These are phyloP conservation scores for Tripterygium wilfordii DNA, from an alignment of 177 flowering plant genomes.

Conservation along the genomic window DNA sequence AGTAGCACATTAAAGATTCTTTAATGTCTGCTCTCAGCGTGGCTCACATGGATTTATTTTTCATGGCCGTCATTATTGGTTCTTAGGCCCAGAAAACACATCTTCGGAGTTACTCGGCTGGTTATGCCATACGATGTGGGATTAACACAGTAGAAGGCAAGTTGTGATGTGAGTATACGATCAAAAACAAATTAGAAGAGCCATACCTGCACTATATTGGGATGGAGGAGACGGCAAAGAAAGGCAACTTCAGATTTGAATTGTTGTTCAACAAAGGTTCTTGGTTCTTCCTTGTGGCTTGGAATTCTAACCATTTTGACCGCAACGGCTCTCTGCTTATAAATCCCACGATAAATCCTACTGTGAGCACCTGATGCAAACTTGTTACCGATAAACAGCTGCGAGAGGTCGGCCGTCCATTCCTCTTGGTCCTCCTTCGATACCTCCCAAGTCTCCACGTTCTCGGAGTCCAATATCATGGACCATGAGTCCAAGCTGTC, in stretches of 20 bases:
- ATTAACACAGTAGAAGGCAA: too few relatives aligned
- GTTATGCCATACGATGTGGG: too few relatives aligned
- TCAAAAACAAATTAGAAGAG: background rate
- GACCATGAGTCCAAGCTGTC: conserved; percentile 97
- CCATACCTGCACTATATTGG: conserved; percentile 82
- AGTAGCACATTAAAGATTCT: too few relatives aligned
- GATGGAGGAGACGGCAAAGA: conserved; percentile 82
- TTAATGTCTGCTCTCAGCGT: too few relatives aligned
- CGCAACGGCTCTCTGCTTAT: conserved; percentile 95
- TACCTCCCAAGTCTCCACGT: conserved; percentile 61
- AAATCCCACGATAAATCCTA: conserved; percentile 85
- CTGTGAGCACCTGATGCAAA: conserved; percentile 96
- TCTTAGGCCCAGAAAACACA: too few relatives aligned
- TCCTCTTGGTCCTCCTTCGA: conserved; percentile 65
- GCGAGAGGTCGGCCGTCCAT: conserved; percentile 94
- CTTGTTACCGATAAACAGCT: conserved; percentile 89
- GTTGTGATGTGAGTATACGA: too few relatives aligned
- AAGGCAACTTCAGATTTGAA: conserved; percentile 85
- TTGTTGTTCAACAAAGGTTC: conserved; percentile 64
- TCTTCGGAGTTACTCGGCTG: too few relatives aligned
- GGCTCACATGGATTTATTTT: too few relatives aligned
- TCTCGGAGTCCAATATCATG: conserved; percentile 81
- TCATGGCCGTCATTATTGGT: too few relatives aligned
- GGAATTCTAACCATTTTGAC: conserved; percentile 93
- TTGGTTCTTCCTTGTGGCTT: conserved; percentile 63